Base-by-base conservation (phyloP, 2,329 filamentous ascomycete species). In the Boeremia exigua region DNA sequence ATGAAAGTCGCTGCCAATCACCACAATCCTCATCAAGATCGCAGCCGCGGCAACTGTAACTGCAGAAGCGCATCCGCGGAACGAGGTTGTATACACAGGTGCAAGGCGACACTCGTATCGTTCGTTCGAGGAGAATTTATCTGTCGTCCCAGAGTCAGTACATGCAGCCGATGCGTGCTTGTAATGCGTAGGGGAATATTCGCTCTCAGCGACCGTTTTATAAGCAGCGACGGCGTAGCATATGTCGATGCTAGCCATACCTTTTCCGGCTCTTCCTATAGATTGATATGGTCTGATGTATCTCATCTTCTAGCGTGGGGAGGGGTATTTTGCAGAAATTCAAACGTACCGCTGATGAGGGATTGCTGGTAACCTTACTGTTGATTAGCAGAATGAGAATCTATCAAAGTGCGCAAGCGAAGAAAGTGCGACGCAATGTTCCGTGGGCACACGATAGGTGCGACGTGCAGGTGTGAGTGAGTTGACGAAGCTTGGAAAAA, bases 211-310 rank as follows among this genome's bases (percentile, higher is more conserved):
- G 68, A 78, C 77, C 77, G 71, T 69, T 62, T 74, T 79, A 75
- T 81, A 81, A 81, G 78, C 79, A 81, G 74, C 78, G 78, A 80
- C 78, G 68, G 74, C 75, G 71, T 70, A 75, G 72, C 72, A 79
- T 80, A 70, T 80, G 77, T 75, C 77, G 78, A 80, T 80, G 73
- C 78, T 73, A 74, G 76, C 75, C 75, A 75, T 80, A 75, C 77
- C 78, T 81, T 79, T 79, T 81, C 76, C 79, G 79, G 79, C 79
- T 81, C 79, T 81, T 81, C 79, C 79, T 81, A 79, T 71, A 72
- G 63, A 66, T 67, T 64, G 60, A 55, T 69, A 61, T 71, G 71
- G 71, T 71, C 73, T 70, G 67, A 71, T 72, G 65, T 65, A 65
- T 69, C 53, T 73, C 71, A 74, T 74, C 71, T 62, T 69, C 58